phyloP scores from a whole-genome alignment of 1,284 basidiomycete genomes.

The Sparassis latifolia region DNA sequence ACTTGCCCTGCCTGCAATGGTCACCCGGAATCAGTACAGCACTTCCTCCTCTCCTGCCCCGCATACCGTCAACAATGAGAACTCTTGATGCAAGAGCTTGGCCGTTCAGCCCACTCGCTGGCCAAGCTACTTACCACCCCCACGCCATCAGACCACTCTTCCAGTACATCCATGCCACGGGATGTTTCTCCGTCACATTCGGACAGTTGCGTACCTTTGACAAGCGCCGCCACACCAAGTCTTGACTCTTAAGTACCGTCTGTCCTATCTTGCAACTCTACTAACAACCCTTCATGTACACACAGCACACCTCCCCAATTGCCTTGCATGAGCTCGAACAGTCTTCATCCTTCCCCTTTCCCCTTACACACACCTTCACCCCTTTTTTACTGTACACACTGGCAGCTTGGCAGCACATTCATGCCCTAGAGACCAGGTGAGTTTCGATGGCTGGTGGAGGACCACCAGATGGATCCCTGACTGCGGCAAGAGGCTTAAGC shows the following conservation, averaged over 20 bases:
- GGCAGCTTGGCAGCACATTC: too few species aligned
- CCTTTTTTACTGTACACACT: too few species aligned
- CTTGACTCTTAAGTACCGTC: too few species aligned
- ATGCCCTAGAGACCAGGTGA: too few species aligned
- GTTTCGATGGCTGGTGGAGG: too few species aligned
- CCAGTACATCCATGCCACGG: conserved; percentile 1
- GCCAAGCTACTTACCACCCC: conserved; percentile 2
- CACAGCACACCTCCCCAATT: neutral
- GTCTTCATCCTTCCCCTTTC: too few species aligned
- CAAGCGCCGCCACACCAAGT: too few species aligned
- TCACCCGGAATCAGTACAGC: conserved; percentile 15
- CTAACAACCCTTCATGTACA: neutral
- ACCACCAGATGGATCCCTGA: too few species aligned
- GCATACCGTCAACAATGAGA: neutral
- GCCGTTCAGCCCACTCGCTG: neutral
- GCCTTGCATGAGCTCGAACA: too few species aligned
- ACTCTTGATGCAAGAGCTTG: neutral
- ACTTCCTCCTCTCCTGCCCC: neutral
- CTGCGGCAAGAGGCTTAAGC: too few species aligned
- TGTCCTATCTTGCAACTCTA: too few species aligned
- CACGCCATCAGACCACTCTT: neutral
- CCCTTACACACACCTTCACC: too few species aligned
- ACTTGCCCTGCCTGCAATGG: conserved; percentile 19
- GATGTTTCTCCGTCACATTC: conserved; percentile 1
- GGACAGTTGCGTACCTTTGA: neutral